Evolutionary conservation across 352 stramenopile genomes (phyloP).

Genomic region (Halophytophthora batemanensis): DNA sequence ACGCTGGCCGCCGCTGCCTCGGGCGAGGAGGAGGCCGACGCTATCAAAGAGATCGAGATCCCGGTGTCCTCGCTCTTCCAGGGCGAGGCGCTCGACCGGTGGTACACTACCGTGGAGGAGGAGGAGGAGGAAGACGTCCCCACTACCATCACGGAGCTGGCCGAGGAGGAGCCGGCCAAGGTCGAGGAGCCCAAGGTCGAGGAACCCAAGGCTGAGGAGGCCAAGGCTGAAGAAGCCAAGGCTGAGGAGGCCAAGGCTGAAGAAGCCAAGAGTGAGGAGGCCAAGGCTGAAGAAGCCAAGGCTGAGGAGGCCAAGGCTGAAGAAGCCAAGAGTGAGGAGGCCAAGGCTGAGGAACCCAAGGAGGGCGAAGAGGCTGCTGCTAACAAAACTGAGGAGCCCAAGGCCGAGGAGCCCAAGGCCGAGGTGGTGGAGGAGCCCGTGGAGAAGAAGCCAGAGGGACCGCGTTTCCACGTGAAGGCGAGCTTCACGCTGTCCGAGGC

Average conservation of each 20-base stretch:
- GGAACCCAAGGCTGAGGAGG: constrained; percentile 5
- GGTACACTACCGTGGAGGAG: constrained; percentile 62
- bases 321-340: constrained; percentile 1
- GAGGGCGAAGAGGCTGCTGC: too few species aligned
- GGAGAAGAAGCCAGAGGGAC: constrained; percentile 28
- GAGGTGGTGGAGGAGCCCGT: constrained; percentile 13
- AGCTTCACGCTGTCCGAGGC: constrained; percentile 73
- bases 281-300: constrained; percentile 3
- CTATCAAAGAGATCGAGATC: constrained; percentile 80
- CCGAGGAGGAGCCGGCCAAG: constrained; percentile 12
- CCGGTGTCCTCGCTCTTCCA: constrained; percentile 74
- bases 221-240: constrained; percentile 6
- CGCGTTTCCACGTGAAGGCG: constrained; percentile 67
- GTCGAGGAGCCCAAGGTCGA: constrained; percentile 17
- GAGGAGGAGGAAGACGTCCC: constrained; percentile 29
- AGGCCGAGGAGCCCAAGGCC: constrained; percentile 2
- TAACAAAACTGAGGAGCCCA: constrained; percentile 7
- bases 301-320: constrained; percentile 22
- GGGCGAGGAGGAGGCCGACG: constrained; percentile 46
- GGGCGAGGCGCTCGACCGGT: constrained; percentile 54
- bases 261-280: constrained; percentile 3
- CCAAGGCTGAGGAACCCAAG: constrained; percentile 11
- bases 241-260: constrained; percentile 11
- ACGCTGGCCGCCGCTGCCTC: constrained; percentile 36
- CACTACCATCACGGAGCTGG: constrained; percentile 31